Base-by-base conservation (phyloP, 2,329 filamentous ascomycete genomes). In the Leptographium radiaticola region DNA sequence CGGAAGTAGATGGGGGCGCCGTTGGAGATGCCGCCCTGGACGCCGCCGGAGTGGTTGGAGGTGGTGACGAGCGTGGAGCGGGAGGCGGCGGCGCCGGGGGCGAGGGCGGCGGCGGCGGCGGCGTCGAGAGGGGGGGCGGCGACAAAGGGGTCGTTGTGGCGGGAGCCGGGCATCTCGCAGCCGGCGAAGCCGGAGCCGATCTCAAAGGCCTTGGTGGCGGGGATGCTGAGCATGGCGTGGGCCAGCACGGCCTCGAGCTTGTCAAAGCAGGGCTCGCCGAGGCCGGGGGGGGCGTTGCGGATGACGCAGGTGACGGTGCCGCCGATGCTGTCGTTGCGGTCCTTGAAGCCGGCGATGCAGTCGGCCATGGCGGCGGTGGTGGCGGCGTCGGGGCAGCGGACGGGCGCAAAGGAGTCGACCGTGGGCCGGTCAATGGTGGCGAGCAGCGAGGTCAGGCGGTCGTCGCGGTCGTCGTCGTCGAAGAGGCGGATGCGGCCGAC, bases 231-330 rank as follows among this genome's bases (percentile, higher is more conserved):
- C 87, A 98, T 97, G 50, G 87, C 93, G 65, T 97, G 91, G 31
- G 82, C 90, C 48, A 98, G 81, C 66, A 80, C 81, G 9, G 93
- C 93, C 74, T 98, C 90, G 46, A 97, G 77, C 75, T 97, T 97
- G 70, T 95, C 88, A 68, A 98, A 97, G 69, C 82, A 87, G 1
- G 91, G 93, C 75, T 97, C 93, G 56, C 93, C 93, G 3, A 97
- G 78, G 0, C 91, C 91, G 90, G 48, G 36, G 33, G 91, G 93
- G 9, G 82, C 81, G 64, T 94, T 91, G 59, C 87, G 81, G 65
- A 97, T 89, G 42, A 97, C 87, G 63, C 91, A 97, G 47, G 89
- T 95, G 18, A 97, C 89, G 13, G 89, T 95, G 57, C 93, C 93
- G 56, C 93, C 93, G 60, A 95, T 96, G 71, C 86, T 91, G 73